Evolutionary conservation across 116 monocot genomes (phyloP).

Genomic region (Zostera marina): DNA sequence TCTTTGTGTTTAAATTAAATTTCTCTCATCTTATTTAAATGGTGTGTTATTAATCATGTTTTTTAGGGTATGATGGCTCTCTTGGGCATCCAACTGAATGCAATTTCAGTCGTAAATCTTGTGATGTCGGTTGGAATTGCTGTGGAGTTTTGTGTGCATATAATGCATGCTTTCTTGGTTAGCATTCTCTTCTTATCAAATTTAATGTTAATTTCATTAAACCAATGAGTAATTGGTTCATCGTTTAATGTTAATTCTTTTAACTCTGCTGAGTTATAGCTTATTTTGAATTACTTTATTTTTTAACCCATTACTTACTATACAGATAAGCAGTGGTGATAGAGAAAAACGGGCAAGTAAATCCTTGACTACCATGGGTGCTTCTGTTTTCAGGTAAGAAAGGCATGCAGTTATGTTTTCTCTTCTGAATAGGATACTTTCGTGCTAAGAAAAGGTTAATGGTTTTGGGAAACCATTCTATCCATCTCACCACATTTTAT

Average conservation of each 20-base stretch:
- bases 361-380: constrained; percentile 18
- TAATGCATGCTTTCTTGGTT: constrained; percentile 90
- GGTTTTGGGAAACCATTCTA: too few species aligned
- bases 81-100: constrained; percentile 84
- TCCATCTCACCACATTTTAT: too few species aligned
- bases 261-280: too few species aligned
- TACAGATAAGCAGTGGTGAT: constrained; percentile 26
- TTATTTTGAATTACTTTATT: too few species aligned
- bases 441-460: too few species aligned
- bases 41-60: neutral
- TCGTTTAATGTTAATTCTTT: too few species aligned
- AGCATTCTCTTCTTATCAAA: constrained; percentile 10
- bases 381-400: constrained; percentile 40
- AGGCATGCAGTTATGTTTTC: neutral
- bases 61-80: constrained; percentile 92
- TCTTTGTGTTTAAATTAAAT: neutral
- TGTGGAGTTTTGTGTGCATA: constrained; percentile 98
- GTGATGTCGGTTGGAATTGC: constrained; percentile 98
- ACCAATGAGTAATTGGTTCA: neutral
- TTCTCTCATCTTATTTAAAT: neutral
- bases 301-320: neutral
- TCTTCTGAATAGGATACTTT: neutral
- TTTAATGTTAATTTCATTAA: neutral
- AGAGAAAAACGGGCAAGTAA: constrained; percentile 19
- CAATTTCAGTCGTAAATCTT: constrained; percentile 91